Base-by-base conservation (phyloP, 208 protist genomes). In the Strigomonas oncopelti region DNA sequence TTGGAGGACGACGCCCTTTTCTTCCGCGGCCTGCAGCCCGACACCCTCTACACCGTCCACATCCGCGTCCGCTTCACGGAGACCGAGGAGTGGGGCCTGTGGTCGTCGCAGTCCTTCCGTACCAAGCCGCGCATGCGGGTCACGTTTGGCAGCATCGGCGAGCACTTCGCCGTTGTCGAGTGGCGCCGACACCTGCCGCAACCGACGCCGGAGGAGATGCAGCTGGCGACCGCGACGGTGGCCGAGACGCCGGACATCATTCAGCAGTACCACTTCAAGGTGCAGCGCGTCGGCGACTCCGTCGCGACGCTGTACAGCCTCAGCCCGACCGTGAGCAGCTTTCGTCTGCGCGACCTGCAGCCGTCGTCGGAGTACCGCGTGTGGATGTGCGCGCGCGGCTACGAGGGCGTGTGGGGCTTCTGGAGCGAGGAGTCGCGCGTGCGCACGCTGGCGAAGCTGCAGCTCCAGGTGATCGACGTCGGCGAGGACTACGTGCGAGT, bases 401-500 rank as follows among this genome's bases (percentile, higher is more conserved):
- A 85, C 60, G 85, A 95, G 61, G 90, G 87, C 13, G 87, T 93
- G 52, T 97, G 92, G 90, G 92, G 92, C 27, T 81, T 92, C 59
- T 97, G 92, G 90, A 94, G 87, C 67, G 85, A 93, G 34, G 90
- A 95, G 74, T 78, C 78, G 27, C 82, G 88, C n/a, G 81, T 97
- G 66, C 90, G 90, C 66, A 97, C 92, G 64, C 74, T 96, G 64
- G 90, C 92, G 22, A 87, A 90, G 77, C 77, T 97, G 70, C 66
- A 91, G 67, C 74, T 97, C 29, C 69, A 77, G 11, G 77, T 97
- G 53, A 65, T 68, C 28, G 78, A 85, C 67, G 87, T 94, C 61
- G 92, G 92, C 31, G 90, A 97, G 77, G 88, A 93, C 71, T 97
- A 96, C 75, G 88, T 95, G n/a, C 71, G 75, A 0, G 92, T 93